A percentile compares a stretch with the other conserved stretches of the same genome.
These are phyloP conservation scores for Lomentospora prolificans DNA, from an alignment of 2,329 filamentous ascomycete species.

Conservation along the genomic window DNA sequence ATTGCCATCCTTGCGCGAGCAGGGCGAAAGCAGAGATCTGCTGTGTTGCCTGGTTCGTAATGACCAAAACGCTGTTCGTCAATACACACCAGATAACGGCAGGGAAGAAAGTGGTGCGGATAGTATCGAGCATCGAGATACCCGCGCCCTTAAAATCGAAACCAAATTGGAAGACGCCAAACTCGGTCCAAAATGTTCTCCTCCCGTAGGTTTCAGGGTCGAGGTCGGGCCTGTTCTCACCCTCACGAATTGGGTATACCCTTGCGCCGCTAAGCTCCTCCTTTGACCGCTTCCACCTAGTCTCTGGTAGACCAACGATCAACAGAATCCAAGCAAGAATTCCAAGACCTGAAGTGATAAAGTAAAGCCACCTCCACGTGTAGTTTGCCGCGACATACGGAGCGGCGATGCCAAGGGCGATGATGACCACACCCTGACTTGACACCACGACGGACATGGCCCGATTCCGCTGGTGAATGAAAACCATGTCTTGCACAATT, in stretches of 20 bases:
- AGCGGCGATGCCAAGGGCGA: constrained; percentile 18
- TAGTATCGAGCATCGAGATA: constrained; percentile 17
- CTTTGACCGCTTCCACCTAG: constrained; percentile 20
- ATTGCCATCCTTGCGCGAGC: constrained; percentile 20
- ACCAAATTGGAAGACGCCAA: constrained; percentile 21
- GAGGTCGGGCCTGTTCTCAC: constrained; percentile 18
- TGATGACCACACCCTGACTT: constrained; percentile 21
- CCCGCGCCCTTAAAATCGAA: constrained; percentile 17
- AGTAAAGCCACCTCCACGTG: constrained; percentile 26
- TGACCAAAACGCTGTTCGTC: constrained; percentile 20
- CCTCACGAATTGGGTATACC: constrained; percentile 16
- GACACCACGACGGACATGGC: constrained; percentile 22
- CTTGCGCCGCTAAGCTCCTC: constrained; percentile 20
- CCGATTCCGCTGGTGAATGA: constrained; percentile 26
- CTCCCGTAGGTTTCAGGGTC: constrained; percentile 17
- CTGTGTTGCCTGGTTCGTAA: constrained; percentile 18
- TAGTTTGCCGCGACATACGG: constrained; percentile 21
- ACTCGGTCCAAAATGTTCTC: constrained; percentile 20
- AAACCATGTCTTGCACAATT: constrained; percentile 28
- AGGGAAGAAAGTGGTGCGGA: constrained; percentile 23
- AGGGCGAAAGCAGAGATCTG: constrained; percentile 16
- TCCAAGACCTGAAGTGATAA: constrained; percentile 20
- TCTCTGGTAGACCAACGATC: constrained; percentile 24
- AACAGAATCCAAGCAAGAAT: constrained; percentile 23
- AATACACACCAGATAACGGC: constrained; percentile 22